Base-by-base conservation (phyloP, 495 filamentous ascomycete species). In the Penicillium turbatum region DNA sequence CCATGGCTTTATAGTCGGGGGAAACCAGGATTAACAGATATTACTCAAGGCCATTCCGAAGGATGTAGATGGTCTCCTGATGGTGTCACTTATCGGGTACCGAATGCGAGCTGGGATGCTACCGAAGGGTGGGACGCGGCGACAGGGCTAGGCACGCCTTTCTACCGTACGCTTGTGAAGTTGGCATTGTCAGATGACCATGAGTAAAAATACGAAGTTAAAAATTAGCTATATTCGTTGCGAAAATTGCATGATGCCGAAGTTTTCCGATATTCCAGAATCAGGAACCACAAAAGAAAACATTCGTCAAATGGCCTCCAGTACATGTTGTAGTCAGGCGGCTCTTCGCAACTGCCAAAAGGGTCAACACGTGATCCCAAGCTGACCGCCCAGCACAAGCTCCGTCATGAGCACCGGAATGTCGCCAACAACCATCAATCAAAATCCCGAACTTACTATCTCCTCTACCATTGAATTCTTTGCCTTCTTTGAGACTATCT, bases 1-100 rank as follows among this genome's bases (percentile, higher is more conserved):
- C 83, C 84, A 1, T 83, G 79, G 79, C 64, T 88, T 13, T 88
- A 86, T 65, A 72, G 69, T 9, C 61, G 60, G 4, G 71, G 67
- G 1, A 60, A 68, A 21, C 51, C 61, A 19, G 81, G 75, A 0
- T 73, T 86, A 26, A 85, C 73, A 0, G 83, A 87, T 66, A 81
- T 86, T 27, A 72, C 78, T 5, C 55, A 66, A 9, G 84, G 81
- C 11, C 72, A 74, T 7, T 84, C 78, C 9, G 61, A 50, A 1
- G 83, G 83, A 13, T 86, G 84, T 56, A 67, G 60, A 17, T 75
- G 79, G 52, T 55, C 46, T 1, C 38, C 24, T 35, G 40, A 35
- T 49, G 64, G 56, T 21, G 48, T 38, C 8, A 65, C 72, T 4
- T 64, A 70, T 0, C 45, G 66, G 11, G 67, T 83, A 10, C 73